These are phyloP conservation scores for Penicillium bialowiezense DNA, from an alignment of 495 filamentous ascomycete genomes.

Conservation along the genomic window DNA sequence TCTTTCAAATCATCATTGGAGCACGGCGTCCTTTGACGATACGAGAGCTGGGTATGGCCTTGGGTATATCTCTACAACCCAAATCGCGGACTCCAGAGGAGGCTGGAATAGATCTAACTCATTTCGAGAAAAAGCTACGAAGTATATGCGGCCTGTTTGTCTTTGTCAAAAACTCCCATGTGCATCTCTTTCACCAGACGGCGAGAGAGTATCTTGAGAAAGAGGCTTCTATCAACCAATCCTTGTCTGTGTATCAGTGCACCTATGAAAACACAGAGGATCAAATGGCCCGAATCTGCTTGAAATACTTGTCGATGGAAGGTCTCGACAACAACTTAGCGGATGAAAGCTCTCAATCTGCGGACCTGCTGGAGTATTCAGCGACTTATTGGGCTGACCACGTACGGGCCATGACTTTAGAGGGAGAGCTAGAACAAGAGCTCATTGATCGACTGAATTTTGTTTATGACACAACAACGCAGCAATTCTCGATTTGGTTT, in stretches of 20 bases:
- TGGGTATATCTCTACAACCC: constrained; percentile 21
- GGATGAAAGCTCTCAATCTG: constrained; percentile 22
- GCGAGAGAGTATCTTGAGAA: constrained; percentile 28
- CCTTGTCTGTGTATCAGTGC: neutral
- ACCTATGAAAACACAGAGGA: constrained; percentile 13
- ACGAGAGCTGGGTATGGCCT: constrained; percentile 37
- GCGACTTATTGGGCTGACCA: constrained; percentile 20
- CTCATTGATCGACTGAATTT: neutral
- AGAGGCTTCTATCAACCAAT: neutral
- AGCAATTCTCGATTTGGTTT: neutral
- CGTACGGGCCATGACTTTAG: constrained; percentile 3
- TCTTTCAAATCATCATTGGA: constrained; percentile 37
- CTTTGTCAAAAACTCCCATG: constrained; percentile 29
- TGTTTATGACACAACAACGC: neutral
- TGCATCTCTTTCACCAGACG: constrained; percentile 37
- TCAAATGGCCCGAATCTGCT: constrained; percentile 19
- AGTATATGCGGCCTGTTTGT: constrained; percentile 41
- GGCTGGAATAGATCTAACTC: constrained; percentile 17
- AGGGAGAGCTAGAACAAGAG: neutral
- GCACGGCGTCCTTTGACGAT: constrained; percentile 33
- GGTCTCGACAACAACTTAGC: constrained; percentile 10
- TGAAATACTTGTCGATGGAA: constrained; percentile 21
- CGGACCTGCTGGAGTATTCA: constrained; percentile 15
- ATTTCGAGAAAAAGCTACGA: constrained; percentile 23
- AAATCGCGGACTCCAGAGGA: constrained; percentile 18